Evolutionary conservation across 345 rosid genomes (phyloP), one percentile per base, ranked within the genome.

Genomic region (Xanthoceras sorbifolium): DNA sequence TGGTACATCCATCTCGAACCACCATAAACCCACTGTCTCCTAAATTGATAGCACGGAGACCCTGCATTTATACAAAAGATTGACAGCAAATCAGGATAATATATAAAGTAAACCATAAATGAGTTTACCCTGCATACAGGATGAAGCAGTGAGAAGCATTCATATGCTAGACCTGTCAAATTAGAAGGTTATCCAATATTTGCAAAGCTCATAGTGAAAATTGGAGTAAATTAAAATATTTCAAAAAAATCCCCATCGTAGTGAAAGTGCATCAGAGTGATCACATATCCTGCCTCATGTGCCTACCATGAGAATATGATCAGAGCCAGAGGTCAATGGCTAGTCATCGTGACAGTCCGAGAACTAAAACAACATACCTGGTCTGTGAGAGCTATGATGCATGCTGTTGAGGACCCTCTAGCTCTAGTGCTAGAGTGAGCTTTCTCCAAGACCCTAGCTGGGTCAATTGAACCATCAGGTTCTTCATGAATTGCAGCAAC

Each of bases 1-100:
- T 81, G 0, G 99, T 92, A 73, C 91, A 87, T 79, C 99, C 99
- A 86, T 92, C 97, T 60, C 99, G 91, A 69, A 96, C 92, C 68
- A 96, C 99, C 87, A 93, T 86, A 90, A 96, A 96, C 26, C 99
- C 99, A 85, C 99, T 96, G 80, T 96, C 99, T 22, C 99, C 99
- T 75, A 96, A 75, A 80, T 96, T 96, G 71, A 96, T 84, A 15
- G 99, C 97, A 54, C 83, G 86, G 18, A 92, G 87, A 65, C 94
- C 94, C 94, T 92, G 83, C 74, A 76, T 28, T 31, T 5, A 79
- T 25, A 10, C 71, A 32, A 64, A 63, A n/a, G n/a, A 2, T 48
- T 71, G 32, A 32, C 64, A 65, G 54, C 9, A 40, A 60, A 40
- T 69, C 55, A 68, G 34, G n/a, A 20, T 20, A 25, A 46, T n/a